phyloP scores from a whole-genome alignment of 805 yeast genomes.

The Yamadazyma olivae region DNA sequence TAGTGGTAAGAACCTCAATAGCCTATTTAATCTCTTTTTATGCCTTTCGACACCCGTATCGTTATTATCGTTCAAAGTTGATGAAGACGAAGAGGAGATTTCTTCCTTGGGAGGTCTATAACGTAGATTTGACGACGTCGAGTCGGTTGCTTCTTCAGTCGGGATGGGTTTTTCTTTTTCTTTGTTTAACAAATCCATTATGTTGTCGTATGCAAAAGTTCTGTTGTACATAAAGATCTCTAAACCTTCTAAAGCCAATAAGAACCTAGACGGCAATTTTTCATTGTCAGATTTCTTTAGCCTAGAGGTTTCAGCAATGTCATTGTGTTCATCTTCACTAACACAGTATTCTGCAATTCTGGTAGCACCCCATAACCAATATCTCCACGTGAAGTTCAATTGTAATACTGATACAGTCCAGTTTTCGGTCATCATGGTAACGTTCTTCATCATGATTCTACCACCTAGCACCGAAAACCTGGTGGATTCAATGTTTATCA shows the following conservation, averaged over 20 bases:
- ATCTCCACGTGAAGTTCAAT: slow-evolving; percentile 84
- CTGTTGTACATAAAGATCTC: slow-evolving; percentile 85
- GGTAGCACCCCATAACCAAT: slow-evolving; percentile 63
- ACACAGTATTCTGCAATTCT: slow-evolving; percentile 35
- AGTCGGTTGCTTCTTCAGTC: not conserved
- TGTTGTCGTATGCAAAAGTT: slow-evolving; percentile 68
- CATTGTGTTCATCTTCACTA: slow-evolving; percentile 11
- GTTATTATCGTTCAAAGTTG: not conserved
- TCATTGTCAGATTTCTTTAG: slow-evolving; percentile 40
- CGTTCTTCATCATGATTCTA: slow-evolving; percentile 70
- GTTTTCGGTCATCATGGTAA: slow-evolving; percentile 71
- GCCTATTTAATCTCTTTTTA: slow-evolving; percentile 12
- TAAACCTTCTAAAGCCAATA: slow-evolving; percentile 65
- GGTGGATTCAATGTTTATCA: slow-evolving; percentile 67
- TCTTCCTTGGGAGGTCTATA: slow-evolving; percentile 2
- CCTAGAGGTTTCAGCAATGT: not conserved
- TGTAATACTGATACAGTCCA: slow-evolving; percentile 67
- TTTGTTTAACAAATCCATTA: slow-evolving; percentile 39
- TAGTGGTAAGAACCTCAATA: slow-evolving; percentile 55
- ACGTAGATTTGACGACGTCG: not conserved
- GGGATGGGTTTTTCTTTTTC: slow-evolving; percentile 2
- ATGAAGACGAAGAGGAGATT: slow-evolving; percentile 1
- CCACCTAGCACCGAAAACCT: slow-evolving; percentile 83
- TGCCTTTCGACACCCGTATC: slow-evolving; percentile 3
- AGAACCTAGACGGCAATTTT: slow-evolving; percentile 53